Conservation (phyloP, 139 green algal genomes). For the Closterium sp. region DNA sequence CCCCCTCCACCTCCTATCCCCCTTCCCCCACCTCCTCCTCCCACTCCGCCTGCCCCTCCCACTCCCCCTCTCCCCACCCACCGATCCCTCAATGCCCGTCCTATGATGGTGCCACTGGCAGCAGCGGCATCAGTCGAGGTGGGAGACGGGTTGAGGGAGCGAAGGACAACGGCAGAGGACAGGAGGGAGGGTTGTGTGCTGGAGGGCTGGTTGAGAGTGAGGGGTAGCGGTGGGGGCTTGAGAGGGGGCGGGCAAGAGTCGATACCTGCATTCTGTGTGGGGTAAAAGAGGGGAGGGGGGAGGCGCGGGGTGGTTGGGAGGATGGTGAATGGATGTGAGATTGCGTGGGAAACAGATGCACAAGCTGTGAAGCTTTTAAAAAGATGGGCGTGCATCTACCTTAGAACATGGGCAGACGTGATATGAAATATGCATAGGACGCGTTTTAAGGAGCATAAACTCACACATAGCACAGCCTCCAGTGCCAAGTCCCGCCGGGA, state of each 20-base stretch:
- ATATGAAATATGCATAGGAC: no score
- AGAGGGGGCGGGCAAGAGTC: neutral
- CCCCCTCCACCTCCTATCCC: neutral
- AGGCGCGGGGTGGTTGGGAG: neutral
- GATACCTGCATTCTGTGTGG: neutral
- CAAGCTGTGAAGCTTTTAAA: no score
- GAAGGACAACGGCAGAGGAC: neutral
- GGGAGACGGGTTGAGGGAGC: neutral
- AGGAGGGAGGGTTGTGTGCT: neutral
- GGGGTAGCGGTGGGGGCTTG: neutral
- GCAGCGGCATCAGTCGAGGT: no score
- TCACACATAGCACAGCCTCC: neutral
- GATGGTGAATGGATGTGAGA: no score
- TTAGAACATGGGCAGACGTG: no score
- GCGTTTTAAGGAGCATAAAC: no score
- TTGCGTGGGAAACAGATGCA: no score
- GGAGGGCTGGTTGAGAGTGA: neutral
- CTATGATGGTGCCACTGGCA: neutral
- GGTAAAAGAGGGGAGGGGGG: neutral
- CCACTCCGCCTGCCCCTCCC: neutral
- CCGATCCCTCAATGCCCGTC: neutral
- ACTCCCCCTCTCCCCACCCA: neutral
- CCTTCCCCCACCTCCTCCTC: no score
- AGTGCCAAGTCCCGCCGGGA: neutral
- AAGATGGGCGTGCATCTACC: no score